Conservation (phyloP, 2,329 filamentous ascomycete species). For the Trichoderma lentiforme region DNA sequence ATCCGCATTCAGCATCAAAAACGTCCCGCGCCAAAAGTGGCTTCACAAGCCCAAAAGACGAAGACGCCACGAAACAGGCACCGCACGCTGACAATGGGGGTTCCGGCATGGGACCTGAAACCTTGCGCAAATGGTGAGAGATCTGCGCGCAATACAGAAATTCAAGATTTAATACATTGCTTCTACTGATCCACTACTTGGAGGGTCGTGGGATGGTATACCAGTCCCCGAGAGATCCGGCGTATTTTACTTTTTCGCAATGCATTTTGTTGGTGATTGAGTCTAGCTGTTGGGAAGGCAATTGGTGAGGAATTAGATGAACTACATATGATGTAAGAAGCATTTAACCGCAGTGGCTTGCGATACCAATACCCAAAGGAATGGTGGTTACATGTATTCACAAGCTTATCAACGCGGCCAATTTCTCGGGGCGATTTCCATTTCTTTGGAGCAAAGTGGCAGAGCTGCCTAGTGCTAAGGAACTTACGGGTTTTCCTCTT, state of each 20-base stretch:
- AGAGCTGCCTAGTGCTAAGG: not conserved
- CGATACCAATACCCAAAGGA: not conserved
- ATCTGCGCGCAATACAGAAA: not conserved
- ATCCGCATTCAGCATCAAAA: not conserved
- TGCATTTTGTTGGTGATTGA: not conserved
- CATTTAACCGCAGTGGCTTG: not conserved
- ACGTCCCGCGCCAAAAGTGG: not conserved
- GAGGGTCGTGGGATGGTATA: not conserved
- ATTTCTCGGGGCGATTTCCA: not conserved
- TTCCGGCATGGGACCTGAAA: not conserved
- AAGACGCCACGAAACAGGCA: conserved; percentile 3
- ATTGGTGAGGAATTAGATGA: not conserved
- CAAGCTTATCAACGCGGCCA: not conserved
- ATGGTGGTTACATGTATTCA: not conserved
- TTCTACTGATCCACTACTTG: not conserved
- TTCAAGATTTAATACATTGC: not conserved
- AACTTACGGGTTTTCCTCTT: not conserved
- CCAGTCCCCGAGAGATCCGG: not conserved
- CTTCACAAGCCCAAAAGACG: not conserved
- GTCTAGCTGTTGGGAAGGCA: not conserved
- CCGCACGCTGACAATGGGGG: not conserved
- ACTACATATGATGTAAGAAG: not conserved
- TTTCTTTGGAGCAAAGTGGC: not conserved
- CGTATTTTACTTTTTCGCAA: not conserved
- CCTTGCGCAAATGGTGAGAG: not conserved